Evolutionary conservation across 331 rosid genomes (phyloP).

Genomic region (Quercus phellos): DNA sequence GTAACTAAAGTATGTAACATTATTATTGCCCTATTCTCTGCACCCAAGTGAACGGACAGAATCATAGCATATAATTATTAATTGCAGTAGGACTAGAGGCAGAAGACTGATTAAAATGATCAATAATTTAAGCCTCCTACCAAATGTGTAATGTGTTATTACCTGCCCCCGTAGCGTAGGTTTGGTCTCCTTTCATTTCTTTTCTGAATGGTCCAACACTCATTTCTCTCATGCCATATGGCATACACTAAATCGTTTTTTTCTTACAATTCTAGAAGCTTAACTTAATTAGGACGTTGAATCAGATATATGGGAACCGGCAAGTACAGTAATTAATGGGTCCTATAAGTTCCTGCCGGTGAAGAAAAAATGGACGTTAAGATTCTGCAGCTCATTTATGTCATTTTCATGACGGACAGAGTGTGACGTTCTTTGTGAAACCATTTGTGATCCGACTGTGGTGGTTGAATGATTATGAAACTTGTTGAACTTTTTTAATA

Average conservation of each 20-base stretch:
- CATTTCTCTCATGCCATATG: not conserved
- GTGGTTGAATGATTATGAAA: not conserved
- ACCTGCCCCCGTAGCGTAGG: too few species aligned
- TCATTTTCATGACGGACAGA: slow-evolving; percentile 1
- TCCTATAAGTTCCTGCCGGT: not conserved
- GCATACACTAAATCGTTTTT: not conserved
- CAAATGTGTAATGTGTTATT: too few species aligned
- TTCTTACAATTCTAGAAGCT: not conserved
- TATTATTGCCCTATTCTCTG: too few species aligned
- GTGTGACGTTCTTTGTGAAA: not conserved
- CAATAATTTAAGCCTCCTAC: too few species aligned
- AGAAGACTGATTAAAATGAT: too few species aligned
- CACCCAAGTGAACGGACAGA: too few species aligned
- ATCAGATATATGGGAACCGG: not conserved
- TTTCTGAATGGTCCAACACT: not conserved
- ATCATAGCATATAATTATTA: too few species aligned
- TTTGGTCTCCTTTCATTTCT: too few species aligned
- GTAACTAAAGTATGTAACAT: too few species aligned
- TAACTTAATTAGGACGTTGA: not conserved
- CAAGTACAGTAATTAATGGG: not conserved
- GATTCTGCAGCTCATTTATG: not conserved
- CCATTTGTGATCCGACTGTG: not conserved
- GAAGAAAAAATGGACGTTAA: not conserved
- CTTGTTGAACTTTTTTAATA: not conserved
- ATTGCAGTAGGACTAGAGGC: too few species aligned